Evolutionary conservation across 2,329 filamentous ascomycete species (phyloP).

Genomic region (Akanthomyces lecanii): DNA sequence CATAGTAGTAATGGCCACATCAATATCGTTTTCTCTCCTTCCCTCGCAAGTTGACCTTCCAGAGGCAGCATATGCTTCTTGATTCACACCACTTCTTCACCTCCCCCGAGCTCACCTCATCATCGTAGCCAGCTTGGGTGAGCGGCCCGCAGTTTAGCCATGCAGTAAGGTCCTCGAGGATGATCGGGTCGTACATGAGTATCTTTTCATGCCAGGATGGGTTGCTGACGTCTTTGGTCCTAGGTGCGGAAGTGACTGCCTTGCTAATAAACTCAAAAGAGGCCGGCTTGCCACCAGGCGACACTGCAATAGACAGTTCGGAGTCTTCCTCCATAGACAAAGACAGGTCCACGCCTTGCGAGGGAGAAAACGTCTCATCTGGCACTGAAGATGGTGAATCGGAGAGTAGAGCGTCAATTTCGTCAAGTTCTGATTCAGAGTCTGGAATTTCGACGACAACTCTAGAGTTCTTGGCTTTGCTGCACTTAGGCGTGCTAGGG

Average conservation of each 20-base stretch:
- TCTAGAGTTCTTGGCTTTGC: conserved; percentile 18
- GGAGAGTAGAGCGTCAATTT: conserved; percentile 22
- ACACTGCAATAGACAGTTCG: conserved; percentile 38
- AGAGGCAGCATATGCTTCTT: conserved; percentile 79
- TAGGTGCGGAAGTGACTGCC: conserved; percentile 49
- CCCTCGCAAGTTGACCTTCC: conserved; percentile 54
- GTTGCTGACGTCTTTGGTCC: conserved; percentile 43
- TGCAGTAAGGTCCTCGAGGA: conserved; percentile 75
- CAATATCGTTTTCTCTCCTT: conserved; percentile 49
- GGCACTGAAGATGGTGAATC: conserved; percentile 33
- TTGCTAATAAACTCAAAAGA: conserved; percentile 52
- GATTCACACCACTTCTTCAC: conserved; percentile 89
- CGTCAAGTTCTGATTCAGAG: conserved; percentile 40
- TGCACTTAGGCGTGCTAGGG: conserved; percentile 19
- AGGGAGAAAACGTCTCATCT: conserved; percentile 41
- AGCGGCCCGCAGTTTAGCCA: conserved; percentile 78
- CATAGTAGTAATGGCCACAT: conserved; percentile 13
- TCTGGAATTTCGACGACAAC: conserved; percentile 47
- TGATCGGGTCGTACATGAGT: conserved; percentile 84
- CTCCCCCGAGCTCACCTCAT: conserved; percentile 57
- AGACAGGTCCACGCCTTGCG: conserved; percentile 39
- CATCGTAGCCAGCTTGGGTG: conserved; percentile 58
- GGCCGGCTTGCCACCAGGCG: conserved; percentile 38
- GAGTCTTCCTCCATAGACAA: conserved; percentile 42
- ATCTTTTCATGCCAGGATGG: conserved; percentile 91